These are phyloP conservation scores for Teratosphaeria nubilosa DNA, from an alignment of 2,329 filamentous ascomycete species.

Conservation along the genomic window DNA sequence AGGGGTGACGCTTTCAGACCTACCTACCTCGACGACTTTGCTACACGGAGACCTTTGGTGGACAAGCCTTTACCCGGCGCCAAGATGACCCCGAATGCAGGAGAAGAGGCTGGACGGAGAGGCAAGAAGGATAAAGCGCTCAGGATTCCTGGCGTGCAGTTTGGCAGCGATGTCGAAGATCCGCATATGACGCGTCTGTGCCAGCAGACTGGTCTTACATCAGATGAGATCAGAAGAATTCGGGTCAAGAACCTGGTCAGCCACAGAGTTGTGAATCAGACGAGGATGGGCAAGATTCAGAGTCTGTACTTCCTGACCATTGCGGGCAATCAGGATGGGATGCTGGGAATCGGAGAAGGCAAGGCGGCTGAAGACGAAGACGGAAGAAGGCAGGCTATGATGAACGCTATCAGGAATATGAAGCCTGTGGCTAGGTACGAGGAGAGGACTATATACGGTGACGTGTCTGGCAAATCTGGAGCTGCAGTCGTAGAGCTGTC, in stretches of 20 bases:
- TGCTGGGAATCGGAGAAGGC: conserved; percentile 80
- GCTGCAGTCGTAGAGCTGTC: conserved; percentile 77
- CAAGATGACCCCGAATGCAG: conserved; percentile 2
- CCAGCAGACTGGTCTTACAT: conserved; percentile 46
- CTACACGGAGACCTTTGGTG: conserved; percentile 63
- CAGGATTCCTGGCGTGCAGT: conserved; percentile 8
- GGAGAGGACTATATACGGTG: conserved; percentile 80
- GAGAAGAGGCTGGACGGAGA: background rate
- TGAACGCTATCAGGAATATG: conserved; percentile 84
- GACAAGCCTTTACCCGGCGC: conserved; percentile 46
- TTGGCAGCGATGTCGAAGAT: conserved; percentile 24
- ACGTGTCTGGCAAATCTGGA: conserved; percentile 72
- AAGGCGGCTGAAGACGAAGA: conserved; percentile 68
- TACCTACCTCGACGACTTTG: conserved; percentile 74
- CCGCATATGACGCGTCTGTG: conserved; percentile 42
- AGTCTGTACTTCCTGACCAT: conserved; percentile 67
- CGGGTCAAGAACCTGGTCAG: conserved; percentile 62
- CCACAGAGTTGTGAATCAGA: conserved; percentile 80
- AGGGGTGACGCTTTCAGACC: conserved; percentile 63
- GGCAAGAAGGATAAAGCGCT: conserved; percentile 29
- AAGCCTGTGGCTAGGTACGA: conserved; percentile 86
- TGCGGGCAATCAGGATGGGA: conserved; percentile 76
- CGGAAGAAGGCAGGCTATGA: conserved; percentile 60
- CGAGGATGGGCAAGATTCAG: conserved; percentile 84
- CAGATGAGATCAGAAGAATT: conserved; percentile 41